Evolutionary conservation across 106 monocot species (phyloP), one percentile per base, ranked within the genome.

Genomic region (Dactylorhiza incarnata): DNA sequence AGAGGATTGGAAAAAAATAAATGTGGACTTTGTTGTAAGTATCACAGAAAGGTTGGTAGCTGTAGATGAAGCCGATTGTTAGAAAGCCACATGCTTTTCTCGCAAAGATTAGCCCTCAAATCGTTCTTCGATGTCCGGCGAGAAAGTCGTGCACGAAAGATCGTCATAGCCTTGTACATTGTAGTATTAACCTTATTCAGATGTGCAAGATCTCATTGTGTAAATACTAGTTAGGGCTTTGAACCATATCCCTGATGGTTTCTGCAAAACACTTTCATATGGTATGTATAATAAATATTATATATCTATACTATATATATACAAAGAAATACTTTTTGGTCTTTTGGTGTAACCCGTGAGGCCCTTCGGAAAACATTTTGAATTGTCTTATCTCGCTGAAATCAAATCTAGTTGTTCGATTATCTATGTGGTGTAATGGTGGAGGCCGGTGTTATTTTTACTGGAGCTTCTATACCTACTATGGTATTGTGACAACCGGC

Each of bases 1-100:
- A 53, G 43, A 68, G 44, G 45, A 43, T 14, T 37, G 17, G 43
- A 48, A 25, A 45, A n/a, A 72, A 20, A 46, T 37, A 56, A 6
- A 59, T 72, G 72, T 78, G 56, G 47, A 78, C 5, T 53, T 48
- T 71, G n/a, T n/a, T n/a, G 78, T 78, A 72, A 59, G 50, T 78
- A 71, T 53, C n/a, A 71, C 51, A 69, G 45, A 10, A 66, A 66
- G 37, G 66, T 26, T 66, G 66, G 66, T 37, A 66, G 26, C 24
- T 37, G 23, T 37, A 10, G 29, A 66, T 66, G 66, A 12, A 66
- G 62, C 20, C 6, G 7, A 63, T 63, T 63, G 23, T 24, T 66
- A 66, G 9, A 5, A 0, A 23, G 58, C 58, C n/a, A 1, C 8
- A 29, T 37, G 37, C 37, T 37, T 37, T 37, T 37, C 37, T 0